Base-by-base conservation (phyloP, 768 basidiomycete species). In the Rhodocollybia butyracea region DNA sequence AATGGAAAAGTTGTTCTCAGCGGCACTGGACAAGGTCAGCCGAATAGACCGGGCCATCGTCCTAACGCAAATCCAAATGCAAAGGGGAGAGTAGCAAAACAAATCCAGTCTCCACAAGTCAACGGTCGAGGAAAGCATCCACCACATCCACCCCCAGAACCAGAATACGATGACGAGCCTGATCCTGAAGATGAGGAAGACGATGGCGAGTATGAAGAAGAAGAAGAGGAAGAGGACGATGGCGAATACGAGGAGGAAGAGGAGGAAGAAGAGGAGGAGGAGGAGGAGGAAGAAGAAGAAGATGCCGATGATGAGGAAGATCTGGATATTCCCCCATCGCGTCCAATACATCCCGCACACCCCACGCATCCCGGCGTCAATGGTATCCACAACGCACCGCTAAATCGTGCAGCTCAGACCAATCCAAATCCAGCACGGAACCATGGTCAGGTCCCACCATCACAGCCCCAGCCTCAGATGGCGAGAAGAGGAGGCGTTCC, bases 1-100 rank as follows among this genome's bases (percentile, higher is more conserved):
- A 88, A 91, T 66, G 94, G 94, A 45, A 79, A 78, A 42, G 82
- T 89, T 63, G 77, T 88, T 55, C n/a, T 45, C 26, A 29, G 43
- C 7, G 67, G 64, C 36, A 63, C 65, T 57, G 58, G 72, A 30
- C 56, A 43, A 7, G 15, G 29, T 46, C 15, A 42, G 4, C n/a
- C n/a, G 24, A 10, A 41, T 26, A 12, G 19, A 12, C 11, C 34
- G 7, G 29, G 34, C 22, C 51, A 53, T 42, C 39, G 39, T 41
- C 39, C 39, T 22, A 38, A 53, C 19, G 32, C 34, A 5, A 41
- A 53, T 29, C 26, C 39, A 24, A 43, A 36, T 8, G 50, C 22
- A 19, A n/a, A 31, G 22, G 26, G 48, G n/a, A 34, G 48, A 5
- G 48, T 4, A 15, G 22, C 22, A 26, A 22, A 15, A 17, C 45